Evolutionary conservation across 78 protist species (phyloP), one percentile per base, ranked within the genome.

Genomic region (Dictyostelium intermedium): DNA sequence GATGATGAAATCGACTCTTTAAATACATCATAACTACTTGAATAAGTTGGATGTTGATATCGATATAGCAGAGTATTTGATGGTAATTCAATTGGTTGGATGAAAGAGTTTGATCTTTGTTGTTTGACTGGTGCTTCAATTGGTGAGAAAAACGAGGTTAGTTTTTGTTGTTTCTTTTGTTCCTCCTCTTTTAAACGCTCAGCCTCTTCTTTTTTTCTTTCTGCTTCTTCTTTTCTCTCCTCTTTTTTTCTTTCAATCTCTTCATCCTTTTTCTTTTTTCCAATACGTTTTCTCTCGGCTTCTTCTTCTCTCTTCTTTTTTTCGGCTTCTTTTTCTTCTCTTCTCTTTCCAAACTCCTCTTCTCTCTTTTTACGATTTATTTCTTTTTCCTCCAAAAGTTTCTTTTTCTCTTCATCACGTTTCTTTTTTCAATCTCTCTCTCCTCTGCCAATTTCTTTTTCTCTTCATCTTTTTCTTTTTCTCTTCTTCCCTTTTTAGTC

Each of bases 51-150:
- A 10, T 10, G 35, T 30, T 76, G 27, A 47, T 63, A 69, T 30
- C 25, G 43, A 23, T 45, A 66, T 4, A 80, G 6, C 9, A 34
- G 53, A 34, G 94, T 70, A 74, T 61, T 7, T 41, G 87, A 81
- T 4, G 94, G 85, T 74, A 89, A 50, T 39, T 89, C 94, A 34
- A 89, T 74, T 3, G 94, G 94, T 35, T 89, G 94, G 14, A 89
- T 78, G 50, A 89, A 89, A 7, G 70, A 14, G 16, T 80, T 83
- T 11, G 56, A n/a, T 39, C 43, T 60, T 27, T 5, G 5, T 3
- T 63, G 25, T 23, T 10, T 78, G 5, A 56, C 45, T 25, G 94
- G 86, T 53, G 23, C 73, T 32, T 72, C 39, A 74, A 63, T 37
- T 37, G 81, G 60, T 23, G 94, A 9, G 20, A 89, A 89, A 53